phyloP scores from a whole-genome alignment of 2,329 filamentous ascomycete genomes.

The Trematosphaeria pertusa region DNA sequence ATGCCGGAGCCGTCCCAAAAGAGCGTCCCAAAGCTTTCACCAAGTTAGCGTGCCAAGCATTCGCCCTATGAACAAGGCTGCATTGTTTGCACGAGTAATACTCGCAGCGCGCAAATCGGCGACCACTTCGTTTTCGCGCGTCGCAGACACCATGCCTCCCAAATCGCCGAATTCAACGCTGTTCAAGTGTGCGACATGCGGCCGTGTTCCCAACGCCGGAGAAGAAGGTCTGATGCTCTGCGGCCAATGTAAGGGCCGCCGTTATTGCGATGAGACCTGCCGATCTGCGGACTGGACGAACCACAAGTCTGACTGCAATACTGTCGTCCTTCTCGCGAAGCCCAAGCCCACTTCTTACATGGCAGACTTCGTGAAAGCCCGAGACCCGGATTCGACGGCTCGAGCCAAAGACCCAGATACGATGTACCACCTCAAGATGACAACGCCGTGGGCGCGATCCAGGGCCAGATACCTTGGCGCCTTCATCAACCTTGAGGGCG shows the following conservation, averaged over 20 bases:
- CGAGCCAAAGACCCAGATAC: not conserved
- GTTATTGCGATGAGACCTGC: conserved; percentile 2
- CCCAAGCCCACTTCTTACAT: not conserved
- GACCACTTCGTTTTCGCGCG: too few species aligned
- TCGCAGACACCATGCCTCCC: too few species aligned
- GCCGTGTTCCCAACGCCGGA: not conserved
- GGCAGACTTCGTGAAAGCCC: not conserved
- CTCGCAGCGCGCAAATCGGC: too few species aligned
- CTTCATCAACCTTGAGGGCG: too few species aligned
- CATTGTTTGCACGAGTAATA: too few species aligned
- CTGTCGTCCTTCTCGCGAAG: conserved; percentile 1
- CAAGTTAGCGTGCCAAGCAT: too few species aligned
- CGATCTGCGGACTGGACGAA: not conserved
- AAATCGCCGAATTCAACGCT: not conserved
- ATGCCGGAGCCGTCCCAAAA: too few species aligned
- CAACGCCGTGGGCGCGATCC: not conserved
- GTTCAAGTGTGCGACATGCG: not conserved
- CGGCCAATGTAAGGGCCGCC: conserved; percentile 2
- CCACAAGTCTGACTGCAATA: conserved; percentile 4
- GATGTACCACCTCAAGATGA: not conserved
- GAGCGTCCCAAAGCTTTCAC: too few species aligned
- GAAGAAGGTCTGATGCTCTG: not conserved
- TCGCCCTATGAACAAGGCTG: too few species aligned
- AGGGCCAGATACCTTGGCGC: conserved; percentile 1
- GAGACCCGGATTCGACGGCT: not conserved